Evolutionary conservation across 352 stramenopile species (phyloP).

Genomic region (Poterioochromonas sp.): DNA sequence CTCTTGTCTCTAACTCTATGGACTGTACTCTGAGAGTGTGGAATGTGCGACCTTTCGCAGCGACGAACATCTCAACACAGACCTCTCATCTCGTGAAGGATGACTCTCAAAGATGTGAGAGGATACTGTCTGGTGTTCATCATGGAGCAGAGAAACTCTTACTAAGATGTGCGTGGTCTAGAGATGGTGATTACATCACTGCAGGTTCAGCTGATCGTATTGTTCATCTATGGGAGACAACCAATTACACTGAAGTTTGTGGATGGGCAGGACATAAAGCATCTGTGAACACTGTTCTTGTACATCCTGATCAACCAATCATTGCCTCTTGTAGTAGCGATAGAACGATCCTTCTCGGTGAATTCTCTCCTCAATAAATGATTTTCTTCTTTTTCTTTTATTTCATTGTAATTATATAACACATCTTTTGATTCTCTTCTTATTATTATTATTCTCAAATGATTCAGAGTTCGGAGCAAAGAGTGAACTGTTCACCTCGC

Average conservation of each 20-base stretch:
- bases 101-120: neutral
- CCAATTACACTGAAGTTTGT: conserved; percentile 77
- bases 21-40: conserved; percentile 78
- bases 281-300: conserved; percentile 82
- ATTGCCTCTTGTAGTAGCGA: neutral
- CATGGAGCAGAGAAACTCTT: conserved; percentile 75
- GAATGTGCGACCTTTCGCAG: conserved; percentile 77
- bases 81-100: conserved; percentile 36
- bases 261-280: conserved; percentile 79
- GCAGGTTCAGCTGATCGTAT: conserved; percentile 47
- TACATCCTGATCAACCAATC: conserved; percentile 56
- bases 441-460: too few species aligned
- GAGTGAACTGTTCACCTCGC: too few species aligned
- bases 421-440: too few species aligned
- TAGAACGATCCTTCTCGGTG: neutral
- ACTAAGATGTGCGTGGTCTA: conserved; percentile 64
- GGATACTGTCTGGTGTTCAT: conserved; percentile 54
- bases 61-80: conserved; percentile 45
- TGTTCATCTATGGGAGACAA: conserved; percentile 88
- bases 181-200: conserved; percentile 54
- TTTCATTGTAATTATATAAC: too few species aligned
- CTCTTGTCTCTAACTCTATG: conserved; percentile 86
- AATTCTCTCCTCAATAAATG: too few species aligned
- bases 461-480: too few species aligned
- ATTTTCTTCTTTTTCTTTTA: too few species aligned